phyloP scores from a whole-genome alignment of 257 asterid genomes.

The Penstemon newberryi region DNA sequence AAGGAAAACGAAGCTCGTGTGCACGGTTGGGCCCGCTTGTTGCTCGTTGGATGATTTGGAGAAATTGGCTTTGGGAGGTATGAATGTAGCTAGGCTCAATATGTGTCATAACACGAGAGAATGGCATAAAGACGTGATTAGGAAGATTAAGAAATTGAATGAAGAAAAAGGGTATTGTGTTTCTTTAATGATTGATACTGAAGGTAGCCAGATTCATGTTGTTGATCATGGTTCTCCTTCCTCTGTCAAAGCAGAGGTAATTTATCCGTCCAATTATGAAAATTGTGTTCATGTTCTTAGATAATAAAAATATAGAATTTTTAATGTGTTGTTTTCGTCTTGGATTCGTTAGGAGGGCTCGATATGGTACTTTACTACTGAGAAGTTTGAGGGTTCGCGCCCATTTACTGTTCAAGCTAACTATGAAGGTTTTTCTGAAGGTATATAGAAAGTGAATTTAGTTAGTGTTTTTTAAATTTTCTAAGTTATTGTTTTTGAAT shows the following conservation, averaged over 20 bases:
- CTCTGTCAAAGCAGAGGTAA: slow-evolving; percentile 85
- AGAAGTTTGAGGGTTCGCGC: slow-evolving; percentile 66
- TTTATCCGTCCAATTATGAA: not conserved
- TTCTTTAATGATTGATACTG: slow-evolving; percentile 84
- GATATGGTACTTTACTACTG: slow-evolving; percentile 71
- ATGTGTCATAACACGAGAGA: slow-evolving; percentile 81
- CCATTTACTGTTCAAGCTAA: slow-evolving; percentile 71
- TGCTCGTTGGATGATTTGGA: slow-evolving; percentile 63
- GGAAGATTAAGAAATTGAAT: slow-evolving; percentile 71
- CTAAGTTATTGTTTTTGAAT: not conserved
- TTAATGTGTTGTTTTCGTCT: slow-evolving; percentile 14
- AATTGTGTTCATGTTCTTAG: not conserved
- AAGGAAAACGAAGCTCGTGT: slow-evolving; percentile 87
- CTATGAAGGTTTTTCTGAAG: slow-evolving; percentile 76
- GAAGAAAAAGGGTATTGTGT: slow-evolving; percentile 71
- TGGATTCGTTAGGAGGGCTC: slow-evolving; percentile 61
- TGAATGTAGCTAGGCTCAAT: slow-evolving; percentile 87
- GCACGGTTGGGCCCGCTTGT: slow-evolving; percentile 87
- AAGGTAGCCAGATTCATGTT: slow-evolving; percentile 73
- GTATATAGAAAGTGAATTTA: slow-evolving; percentile 31
- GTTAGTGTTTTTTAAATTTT: not conserved
- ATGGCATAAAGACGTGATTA: slow-evolving; percentile 73
- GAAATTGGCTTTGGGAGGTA: slow-evolving; percentile 72
- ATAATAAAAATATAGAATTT: not conserved
- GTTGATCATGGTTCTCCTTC: slow-evolving; percentile 84